Conservation (phyloP, 2,329 filamentous ascomycete species). For the Grosmannia serpens region DNA sequence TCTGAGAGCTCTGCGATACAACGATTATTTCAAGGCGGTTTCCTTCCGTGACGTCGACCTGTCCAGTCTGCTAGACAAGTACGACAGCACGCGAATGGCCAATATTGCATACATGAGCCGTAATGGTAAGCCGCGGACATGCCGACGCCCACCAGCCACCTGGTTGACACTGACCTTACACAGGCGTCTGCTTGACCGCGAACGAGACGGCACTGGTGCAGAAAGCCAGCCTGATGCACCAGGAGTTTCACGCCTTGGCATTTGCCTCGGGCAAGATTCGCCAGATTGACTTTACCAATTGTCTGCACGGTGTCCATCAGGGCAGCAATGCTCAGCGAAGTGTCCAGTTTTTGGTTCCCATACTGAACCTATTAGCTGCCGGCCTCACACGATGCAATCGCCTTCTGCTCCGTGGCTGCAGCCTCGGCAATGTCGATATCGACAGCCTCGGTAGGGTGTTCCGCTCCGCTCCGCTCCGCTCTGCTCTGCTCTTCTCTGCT, state of each 20-base stretch:
- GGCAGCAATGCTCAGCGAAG: constrained; percentile 1
- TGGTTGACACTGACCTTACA: background rate
- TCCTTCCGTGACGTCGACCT: constrained; percentile 43
- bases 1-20: constrained; percentile 44
- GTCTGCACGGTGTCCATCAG: constrained; percentile 10
- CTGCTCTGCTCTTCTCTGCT: background rate
- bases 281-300: constrained; percentile 41
- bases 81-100: constrained; percentile 33
- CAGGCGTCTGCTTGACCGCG: constrained; percentile 34
- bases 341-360: constrained; percentile 24
- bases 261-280: constrained; percentile 44
- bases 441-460: constrained; percentile 34
- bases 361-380: constrained; percentile 31
- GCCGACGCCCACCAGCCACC: background rate
- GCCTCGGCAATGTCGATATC: constrained; percentile 32
- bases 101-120: constrained; percentile 40
- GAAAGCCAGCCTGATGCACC: constrained; percentile 38
- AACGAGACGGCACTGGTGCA: constrained; percentile 36
- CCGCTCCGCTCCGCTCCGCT: background rate
- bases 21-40: constrained; percentile 47
- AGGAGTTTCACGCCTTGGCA: constrained; percentile 44
- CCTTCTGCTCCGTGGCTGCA: constrained; percentile 38
- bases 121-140: constrained; percentile 28
- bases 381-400: constrained; percentile 39
- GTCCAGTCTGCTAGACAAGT: constrained; percentile 25